Conservation (phyloP, 371 early-diverging fungal species). For the Mortierella sp. region DNA sequence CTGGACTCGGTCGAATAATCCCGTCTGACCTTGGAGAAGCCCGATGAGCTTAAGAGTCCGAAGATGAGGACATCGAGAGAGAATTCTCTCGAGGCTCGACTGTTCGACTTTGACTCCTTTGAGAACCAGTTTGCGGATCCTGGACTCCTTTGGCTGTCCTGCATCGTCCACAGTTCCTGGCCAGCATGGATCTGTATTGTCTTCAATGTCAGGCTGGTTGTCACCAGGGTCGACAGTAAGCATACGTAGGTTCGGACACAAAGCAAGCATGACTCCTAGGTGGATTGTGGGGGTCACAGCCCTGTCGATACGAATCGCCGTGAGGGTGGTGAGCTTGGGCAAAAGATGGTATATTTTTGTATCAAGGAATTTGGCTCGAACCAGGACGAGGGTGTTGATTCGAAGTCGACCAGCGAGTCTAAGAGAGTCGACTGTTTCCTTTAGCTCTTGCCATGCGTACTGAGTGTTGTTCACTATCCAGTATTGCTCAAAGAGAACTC, state of each 20-base stretch:
- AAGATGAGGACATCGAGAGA: constrained; percentile 7
- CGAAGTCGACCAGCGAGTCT: background rate
- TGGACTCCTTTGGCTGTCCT: background rate
- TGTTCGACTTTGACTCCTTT: constrained; percentile 9
- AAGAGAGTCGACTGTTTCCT: background rate
- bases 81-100: background rate
- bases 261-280: constrained; percentile 4
- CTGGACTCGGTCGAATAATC: constrained; percentile 1
- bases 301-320: constrained; percentile 10
- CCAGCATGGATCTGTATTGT: constrained; percentile 3
- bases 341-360: constrained; percentile 7
- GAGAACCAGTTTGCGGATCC: constrained; percentile 5
- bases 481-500: constrained; percentile 3
- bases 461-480: constrained; percentile 6
- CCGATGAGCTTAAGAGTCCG: constrained; percentile 1
- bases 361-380: background rate
- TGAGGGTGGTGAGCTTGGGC: constrained; percentile 9
- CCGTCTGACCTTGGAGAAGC: background rate
- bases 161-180: background rate
- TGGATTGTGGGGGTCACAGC: background rate
- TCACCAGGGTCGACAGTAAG: background rate
- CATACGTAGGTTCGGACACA: constrained; percentile 7
- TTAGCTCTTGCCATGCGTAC: constrained; percentile 7
- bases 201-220: background rate
- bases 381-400: constrained; percentile 2